These are phyloP conservation scores for Fusarium pseudocircinatum DNA, from an alignment of 2,329 filamentous ascomycete genomes.

Conservation along the genomic window DNA sequence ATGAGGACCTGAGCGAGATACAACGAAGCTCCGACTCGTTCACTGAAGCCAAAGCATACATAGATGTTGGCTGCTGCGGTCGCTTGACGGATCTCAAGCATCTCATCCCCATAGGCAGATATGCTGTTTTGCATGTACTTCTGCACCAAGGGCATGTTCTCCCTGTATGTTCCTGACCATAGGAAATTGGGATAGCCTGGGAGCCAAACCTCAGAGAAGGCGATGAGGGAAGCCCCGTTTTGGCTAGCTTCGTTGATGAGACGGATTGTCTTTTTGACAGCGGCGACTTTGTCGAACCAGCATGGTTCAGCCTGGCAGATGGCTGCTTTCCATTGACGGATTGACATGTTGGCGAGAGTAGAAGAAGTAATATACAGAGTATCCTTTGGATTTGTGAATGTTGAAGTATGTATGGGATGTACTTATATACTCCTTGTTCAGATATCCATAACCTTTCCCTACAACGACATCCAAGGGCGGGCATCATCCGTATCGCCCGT, in stretches of 20 bases:
- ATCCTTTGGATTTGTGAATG: fast-evolving
- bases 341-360: not conserved
- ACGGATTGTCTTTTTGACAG: not conserved
- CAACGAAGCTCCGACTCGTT: not conserved
- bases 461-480: not conserved
- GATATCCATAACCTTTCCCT: not conserved
- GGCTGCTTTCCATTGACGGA: not conserved
- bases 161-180: not conserved
- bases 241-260: not conserved
- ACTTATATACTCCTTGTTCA: not conserved
- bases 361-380: no score
- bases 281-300: not conserved
- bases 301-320: not conserved
- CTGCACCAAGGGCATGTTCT: not conserved
- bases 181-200: not conserved
- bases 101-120: not conserved
- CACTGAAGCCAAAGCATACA: not conserved
- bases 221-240: not conserved
- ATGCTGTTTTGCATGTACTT: not conserved
- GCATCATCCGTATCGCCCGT: no score
- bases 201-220: not conserved
- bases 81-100: not conserved
- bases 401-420: fast-evolving
- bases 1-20: constrained; percentile 51
- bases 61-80: not conserved